Base-by-base conservation (phyloP, 768 basidiomycete species). In the Pleurotus djamor region DNA sequence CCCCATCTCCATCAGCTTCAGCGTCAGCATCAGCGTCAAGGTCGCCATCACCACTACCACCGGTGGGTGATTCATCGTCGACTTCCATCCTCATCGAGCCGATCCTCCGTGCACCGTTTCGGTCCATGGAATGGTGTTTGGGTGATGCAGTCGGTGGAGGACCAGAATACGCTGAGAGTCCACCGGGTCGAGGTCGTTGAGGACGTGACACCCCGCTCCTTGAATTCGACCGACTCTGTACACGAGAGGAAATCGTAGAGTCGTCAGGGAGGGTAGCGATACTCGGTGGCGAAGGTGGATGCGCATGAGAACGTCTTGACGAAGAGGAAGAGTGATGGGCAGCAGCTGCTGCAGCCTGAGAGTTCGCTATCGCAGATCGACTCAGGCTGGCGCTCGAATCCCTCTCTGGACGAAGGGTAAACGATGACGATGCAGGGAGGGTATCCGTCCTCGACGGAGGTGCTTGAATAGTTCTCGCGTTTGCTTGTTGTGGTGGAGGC, bases 171-270 rank as follows among this genome's bases (percentile, higher is more conserved):
- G 21, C 21, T 28, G 21, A 28, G 2, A 28, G 3, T 28, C n/a
- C 41, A 43, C 10, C 41, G 4, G 41, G 10, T n/a, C 41, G 9
- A 43, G 41, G 41, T 4, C 41, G 41, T 43, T n/a, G 41, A 28
- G 56, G 37, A 36, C 51, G 34, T 38, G 54, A 52, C 36, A 50
- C 47, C 6, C 61, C 66, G 37, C 67, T 70, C 8, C 66, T 58
- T 28, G 68, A 68, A 48, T 63, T 65, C 32, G 68, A 60, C 13
- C 69, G 58, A 51, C 68, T 65, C 17, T 63, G 60, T n/a, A 57
- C 41, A 16, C 58, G 55, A 38, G 62, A 59, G 6, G 16, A 34
- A 6, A 61, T 44, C 13, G 43, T 36, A 12, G 52, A 14, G 28
- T 41, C 59, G 5, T 60, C 52, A 0, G 41, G 33, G 2, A 61